Evolutionary conservation across 345 rosid genomes (phyloP).

Genomic region (Eucalyptus tenuipes): DNA sequence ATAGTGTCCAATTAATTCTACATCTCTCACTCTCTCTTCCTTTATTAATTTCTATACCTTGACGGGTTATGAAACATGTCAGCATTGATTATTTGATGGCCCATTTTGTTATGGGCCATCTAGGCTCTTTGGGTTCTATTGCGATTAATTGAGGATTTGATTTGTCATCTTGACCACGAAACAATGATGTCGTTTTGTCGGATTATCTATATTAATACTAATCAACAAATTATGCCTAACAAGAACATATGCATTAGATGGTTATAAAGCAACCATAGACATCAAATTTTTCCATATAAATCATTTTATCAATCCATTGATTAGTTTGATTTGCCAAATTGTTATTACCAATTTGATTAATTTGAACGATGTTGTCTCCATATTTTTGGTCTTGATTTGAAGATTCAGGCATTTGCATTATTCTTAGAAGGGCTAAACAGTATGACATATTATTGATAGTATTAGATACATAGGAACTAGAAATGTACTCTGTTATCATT

Average conservation of each 20-base stretch:
- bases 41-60: too few species aligned
- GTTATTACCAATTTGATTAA: neutral
- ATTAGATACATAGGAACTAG: neutral
- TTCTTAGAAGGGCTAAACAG: neutral
- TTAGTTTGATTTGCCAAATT: neutral
- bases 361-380: fast-evolving
- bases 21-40: too few species aligned
- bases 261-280: neutral
- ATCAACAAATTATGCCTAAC: fast-evolving
- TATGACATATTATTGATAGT: neutral
- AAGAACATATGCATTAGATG: neutral
- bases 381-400: neutral
- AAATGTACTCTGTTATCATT: too few species aligned
- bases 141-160: fast-evolving
- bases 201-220: too few species aligned
- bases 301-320: too few species aligned
- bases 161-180: neutral
- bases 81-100: neutral
- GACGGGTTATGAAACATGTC: too few species aligned
- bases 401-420: neutral
- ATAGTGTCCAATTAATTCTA: too few species aligned
- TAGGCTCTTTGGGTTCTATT: neutral
- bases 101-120: neutral
- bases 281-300: neutral
- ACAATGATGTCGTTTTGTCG: fast-evolving